phyloP scores from a whole-genome alignment of 495 filamentous ascomycete species.

The Penicillium pulvis region DNA sequence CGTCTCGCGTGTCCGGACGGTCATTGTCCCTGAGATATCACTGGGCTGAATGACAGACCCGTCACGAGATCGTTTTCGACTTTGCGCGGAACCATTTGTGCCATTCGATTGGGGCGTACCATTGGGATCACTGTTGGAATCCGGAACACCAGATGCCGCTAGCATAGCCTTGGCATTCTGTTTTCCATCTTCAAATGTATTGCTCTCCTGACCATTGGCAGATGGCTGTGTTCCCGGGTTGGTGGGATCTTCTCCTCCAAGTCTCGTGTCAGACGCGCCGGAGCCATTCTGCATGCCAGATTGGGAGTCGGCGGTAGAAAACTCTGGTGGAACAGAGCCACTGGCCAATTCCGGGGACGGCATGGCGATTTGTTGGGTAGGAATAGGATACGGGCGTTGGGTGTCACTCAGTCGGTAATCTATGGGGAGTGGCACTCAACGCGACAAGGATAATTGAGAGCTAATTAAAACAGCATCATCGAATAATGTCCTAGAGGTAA shows the following conservation, averaged over 20 bases:
- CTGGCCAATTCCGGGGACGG: conserved; percentile 38
- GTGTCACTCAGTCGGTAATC: conserved; percentile 27
- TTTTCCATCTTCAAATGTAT: conserved; percentile 57
- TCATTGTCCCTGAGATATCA: conserved; percentile 29
- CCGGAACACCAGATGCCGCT: conserved; percentile 48
- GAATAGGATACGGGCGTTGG: conserved; percentile 13
- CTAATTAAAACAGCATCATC: conserved; percentile 44
- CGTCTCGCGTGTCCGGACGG: conserved; percentile 40
- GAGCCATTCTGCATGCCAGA: conserved; percentile 31
- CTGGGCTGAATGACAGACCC: conserved; percentile 48
- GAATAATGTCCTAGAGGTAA: conserved; percentile 20
- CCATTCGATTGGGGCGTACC: conserved; percentile 37
- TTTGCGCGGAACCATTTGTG: conserved; percentile 46
- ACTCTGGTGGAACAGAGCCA: conserved; percentile 27
- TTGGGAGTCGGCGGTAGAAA: conserved; percentile 30
- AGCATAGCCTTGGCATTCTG: conserved; percentile 60
- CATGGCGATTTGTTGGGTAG: conserved; percentile 29
- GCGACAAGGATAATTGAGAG: conserved; percentile 23
- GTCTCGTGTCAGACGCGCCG: conserved; percentile 25
- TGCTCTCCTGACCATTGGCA: conserved; percentile 33
- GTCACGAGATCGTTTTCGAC: conserved; percentile 62
- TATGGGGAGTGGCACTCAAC: conserved; percentile 24
- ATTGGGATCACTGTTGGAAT: conserved; percentile 32
- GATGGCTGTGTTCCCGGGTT: conserved; percentile 26
- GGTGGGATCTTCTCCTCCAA: conserved; percentile 28